Conservation (phyloP, 352 stramenopile species). For the Phytophthora idaei region DNA sequence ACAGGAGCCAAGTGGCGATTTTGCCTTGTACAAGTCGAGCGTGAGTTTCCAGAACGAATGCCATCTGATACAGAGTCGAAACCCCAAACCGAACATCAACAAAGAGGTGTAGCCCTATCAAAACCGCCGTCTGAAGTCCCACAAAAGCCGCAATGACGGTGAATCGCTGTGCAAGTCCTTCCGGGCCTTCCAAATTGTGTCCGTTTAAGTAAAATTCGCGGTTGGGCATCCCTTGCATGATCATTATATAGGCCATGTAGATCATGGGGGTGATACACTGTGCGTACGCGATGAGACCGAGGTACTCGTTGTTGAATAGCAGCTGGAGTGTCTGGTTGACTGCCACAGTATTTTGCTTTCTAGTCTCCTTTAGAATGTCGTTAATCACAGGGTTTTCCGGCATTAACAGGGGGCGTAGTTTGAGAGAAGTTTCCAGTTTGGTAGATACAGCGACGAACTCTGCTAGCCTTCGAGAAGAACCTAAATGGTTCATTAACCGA, state of each 20-base stretch:
- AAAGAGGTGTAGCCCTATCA: conserved; percentile 36
- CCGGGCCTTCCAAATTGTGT: conserved; percentile 9
- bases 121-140: conserved; percentile 26
- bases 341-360: conserved; percentile 40
- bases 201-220: conserved; percentile 30
- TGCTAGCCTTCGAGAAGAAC: conserved; percentile 23
- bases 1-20: conserved; percentile 41
- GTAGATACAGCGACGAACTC: conserved; percentile 23
- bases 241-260: conserved; percentile 37
- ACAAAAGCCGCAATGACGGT: conserved; percentile 34
- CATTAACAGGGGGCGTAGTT: conserved; percentile 20
- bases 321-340: conserved; percentile 47
- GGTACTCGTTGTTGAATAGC: conserved; percentile 53
- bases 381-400: conserved; percentile 30
- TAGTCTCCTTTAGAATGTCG: conserved; percentile 34
- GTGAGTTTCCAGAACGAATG: conserved; percentile 59
- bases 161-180: conserved; percentile 19
- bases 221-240: conserved; percentile 32
- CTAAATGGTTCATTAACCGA: conserved; percentile 12
- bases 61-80: conserved; percentile 45
- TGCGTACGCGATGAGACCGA: conserved; percentile 43
- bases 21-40: conserved; percentile 44
- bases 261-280: conserved; percentile 43
- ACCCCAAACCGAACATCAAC: conserved; percentile 34
- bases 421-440: conserved; percentile 19